Evolutionary conservation across 2,329 filamentous ascomycete genomes (phyloP), one percentile per base, ranked within the genome.

Genomic region (Leptographium wingfieldii): DNA sequence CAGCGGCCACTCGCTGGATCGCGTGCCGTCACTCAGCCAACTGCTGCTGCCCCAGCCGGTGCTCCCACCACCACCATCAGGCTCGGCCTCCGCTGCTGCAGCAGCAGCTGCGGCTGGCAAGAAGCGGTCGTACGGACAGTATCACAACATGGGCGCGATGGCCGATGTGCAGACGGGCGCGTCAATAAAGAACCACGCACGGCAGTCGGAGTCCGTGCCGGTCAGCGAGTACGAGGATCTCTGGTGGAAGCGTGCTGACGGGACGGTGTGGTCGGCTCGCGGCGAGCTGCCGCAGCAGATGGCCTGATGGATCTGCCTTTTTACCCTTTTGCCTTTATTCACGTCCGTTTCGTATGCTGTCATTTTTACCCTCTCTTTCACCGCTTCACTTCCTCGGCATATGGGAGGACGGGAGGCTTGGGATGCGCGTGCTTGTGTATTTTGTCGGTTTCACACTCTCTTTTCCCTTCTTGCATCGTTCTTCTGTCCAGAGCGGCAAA

Each of bases 241-340:
- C 27, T 64, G 58, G 56, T 66, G 65, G 65, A 64, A 64, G 60
- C 63, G 65, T 1, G 65, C 65, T 3, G 63, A 66, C 29, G 65
- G 65, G 27, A 62, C 56, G 19, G 55, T 64, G 3, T 65, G 64
- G 60, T 60, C 62, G 22, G 60, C 58, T 6, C 57, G 60, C 38
- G 63, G 64, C 46, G 63, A 63, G n/a, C 25, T 62, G 7, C 25
- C 43, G 10, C 57, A 31, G 25, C 38, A 33, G n/a, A 46, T 38
- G 19, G 58, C 49, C 43, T 62, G 35, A 62, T 29, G 19, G 11
- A 25, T 52, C 11, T 3, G 11, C 22, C 1, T 22, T 52, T 29
- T 43, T 2, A 14, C 16, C 10, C 5, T 43, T 16, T 4, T 16
- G 14, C 12, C 7, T 53, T 59, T n/a, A 29, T 31, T 31, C 2